These are phyloP conservation scores for Dactylellina drechsleri DNA, from an alignment of 2,329 filamentous ascomycete genomes.

Conservation along the genomic window DNA sequence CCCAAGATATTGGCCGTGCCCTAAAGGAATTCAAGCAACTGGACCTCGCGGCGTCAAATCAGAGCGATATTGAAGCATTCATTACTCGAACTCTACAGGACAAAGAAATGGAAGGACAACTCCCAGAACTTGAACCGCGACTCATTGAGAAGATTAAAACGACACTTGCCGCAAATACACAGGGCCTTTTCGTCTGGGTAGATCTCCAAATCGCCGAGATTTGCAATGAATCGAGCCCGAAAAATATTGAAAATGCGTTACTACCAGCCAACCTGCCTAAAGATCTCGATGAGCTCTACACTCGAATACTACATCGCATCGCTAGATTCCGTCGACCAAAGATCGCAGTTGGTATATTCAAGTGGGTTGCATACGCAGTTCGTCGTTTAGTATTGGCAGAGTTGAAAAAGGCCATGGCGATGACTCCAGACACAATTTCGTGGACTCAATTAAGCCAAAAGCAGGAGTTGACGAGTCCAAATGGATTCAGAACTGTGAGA, in stretches of 20 bases:
- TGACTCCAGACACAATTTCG: neutral
- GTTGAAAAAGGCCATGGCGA: conserved; percentile 61
- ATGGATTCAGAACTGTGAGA: conserved; percentile 48
- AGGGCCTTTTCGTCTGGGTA: conserved; percentile 49
- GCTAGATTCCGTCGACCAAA: conserved; percentile 45
- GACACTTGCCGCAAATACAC: conserved; percentile 19
- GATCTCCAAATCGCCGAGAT: conserved; percentile 43
- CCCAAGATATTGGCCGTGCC: conserved; percentile 40
- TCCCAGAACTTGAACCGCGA: conserved; percentile 9
- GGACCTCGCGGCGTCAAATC: conserved; percentile 20
- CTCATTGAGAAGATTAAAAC: conserved; percentile 23
- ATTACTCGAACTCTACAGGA: conserved; percentile 27
- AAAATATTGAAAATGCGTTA: conserved; percentile 25
- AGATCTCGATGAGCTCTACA: conserved; percentile 41
- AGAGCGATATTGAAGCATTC: conserved; percentile 36
- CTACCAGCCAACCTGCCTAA: conserved; percentile 20
- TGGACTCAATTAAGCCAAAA: conserved; percentile 3
- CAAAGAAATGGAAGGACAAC: conserved; percentile 36
- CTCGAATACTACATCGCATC: conserved; percentile 28
- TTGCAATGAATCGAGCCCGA: conserved; percentile 32
- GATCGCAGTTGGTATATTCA: conserved; percentile 58
- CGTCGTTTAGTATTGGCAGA: conserved; percentile 61
- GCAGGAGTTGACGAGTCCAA: conserved; percentile 23
- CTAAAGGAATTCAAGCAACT: conserved; percentile 32
- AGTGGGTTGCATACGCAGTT: conserved; percentile 60